Base-by-base conservation (phyloP, 2,329 filamentous ascomycete genomes). In the Colletotrichum truncatum region DNA sequence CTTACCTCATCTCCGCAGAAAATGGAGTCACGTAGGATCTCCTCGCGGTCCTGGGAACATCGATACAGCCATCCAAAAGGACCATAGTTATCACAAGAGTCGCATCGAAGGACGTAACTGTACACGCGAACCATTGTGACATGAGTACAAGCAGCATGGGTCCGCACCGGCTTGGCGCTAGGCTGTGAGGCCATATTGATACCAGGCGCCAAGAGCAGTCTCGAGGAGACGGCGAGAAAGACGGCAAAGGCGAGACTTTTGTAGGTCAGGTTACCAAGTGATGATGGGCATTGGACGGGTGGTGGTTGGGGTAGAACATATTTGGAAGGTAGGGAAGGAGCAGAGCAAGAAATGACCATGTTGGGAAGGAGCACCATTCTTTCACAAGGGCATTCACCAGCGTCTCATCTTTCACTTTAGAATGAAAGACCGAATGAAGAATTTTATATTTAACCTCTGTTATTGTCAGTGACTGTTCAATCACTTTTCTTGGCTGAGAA, bases 51-150 rank as follows among this genome's bases (percentile, higher is more conserved):
- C 73, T 92, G 87, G 11, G 84, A 86, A 75, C 93, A 96, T 64
- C 85, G 82, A 75, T 93, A 96, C 21, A 96, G 78, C 87, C 91
- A 96, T 25, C 91, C 91, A 56, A 90, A 82, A 14, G 82, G 77
- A 0, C 90, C 86, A 1, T 76, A 75, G 39, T 78, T 77, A 38
- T 79, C 78, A 71, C 93, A 96, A 23, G 82, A 73, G 7, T 83
- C 77, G 77, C 93, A 96, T 16, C 75, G 72, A 48, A 81, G 75
- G 26, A 81, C 73, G 18, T 77, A 63, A 32, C 84, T 85, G 70
- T 89, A 92, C 45, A 93, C 75, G 26, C 90, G 87, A 9, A 87
- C 86, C 84, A 93, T 89, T 59, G 84, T 88, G 46, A 88, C 78
- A 73, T 94, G 92, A 3, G 88, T 91, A 76, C 92, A 94, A 6